Base-by-base conservation (phyloP, 2,329 filamentous ascomycete species). In the Xylaria sp. region DNA sequence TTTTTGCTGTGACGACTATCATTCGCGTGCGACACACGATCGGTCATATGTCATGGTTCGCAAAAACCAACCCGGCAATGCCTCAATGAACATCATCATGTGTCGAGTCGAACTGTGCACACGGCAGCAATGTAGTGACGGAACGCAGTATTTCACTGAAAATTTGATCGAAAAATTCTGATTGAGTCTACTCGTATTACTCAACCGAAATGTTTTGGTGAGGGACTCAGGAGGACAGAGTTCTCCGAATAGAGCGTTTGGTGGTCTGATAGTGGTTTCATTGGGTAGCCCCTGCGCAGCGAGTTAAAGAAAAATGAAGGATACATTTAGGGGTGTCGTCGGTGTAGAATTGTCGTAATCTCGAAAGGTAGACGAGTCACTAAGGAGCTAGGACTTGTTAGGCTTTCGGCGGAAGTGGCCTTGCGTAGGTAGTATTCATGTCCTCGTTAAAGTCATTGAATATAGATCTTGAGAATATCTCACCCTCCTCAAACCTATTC, bases 231-330 rank as follows among this genome's bases (percentile, higher is more conserved):
- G 15, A 20, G 43, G 18, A 52, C 12, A 56, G 31, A 6, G 6
- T 7, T 25, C 39, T 39, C 68, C 70, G 64, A 67, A 71, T 41
- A 73, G 57, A 43, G 72, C 67, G 49, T 73, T 72, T 57, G 62
- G 67, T 39, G 65, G 72, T 52, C 68, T 71, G 33, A 60, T 63
- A 8, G 36, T 69, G 48, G 49, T 54, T 20, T 48, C 54, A 63
- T 51, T 46, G 9, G n/a, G 7, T 20, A 41, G 18, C n/a, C 39
- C 51, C 39, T 67, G 55, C 5, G 15, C 49, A 31, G 23, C 18
- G 12, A 52, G 49, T 25, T 52, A 8, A 31, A 52, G 25, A 7
- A 31, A 2, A 1, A 20, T 39, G 18, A 59, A 60, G 15, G 62
- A 62, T 10, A 36, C 36, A 18, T 56, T 31, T 15, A 68, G n/a